These are phyloP conservation scores for Monilinia vaccinii-corymbosi DNA, from an alignment of 2,329 filamentous ascomycete genomes.

Conservation along the genomic window DNA sequence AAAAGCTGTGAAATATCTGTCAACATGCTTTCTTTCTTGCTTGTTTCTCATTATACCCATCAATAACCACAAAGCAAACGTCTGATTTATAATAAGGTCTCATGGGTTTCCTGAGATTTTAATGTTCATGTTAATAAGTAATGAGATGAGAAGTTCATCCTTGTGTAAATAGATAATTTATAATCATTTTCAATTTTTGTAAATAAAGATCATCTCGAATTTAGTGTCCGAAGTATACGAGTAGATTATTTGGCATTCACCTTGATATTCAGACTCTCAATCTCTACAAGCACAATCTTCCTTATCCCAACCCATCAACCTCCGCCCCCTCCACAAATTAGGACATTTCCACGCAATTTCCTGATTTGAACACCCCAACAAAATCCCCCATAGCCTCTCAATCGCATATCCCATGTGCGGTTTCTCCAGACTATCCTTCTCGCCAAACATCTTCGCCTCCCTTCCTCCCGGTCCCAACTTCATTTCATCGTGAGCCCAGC, in stretches of 20 bases:
- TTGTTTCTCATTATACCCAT: neutral
- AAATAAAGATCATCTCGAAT: neutral
- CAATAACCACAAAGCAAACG: neutral
- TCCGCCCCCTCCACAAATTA: conserved; percentile 17
- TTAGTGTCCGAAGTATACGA: neutral
- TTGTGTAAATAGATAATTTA: neutral
- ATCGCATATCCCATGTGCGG: conserved; percentile 31
- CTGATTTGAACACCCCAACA: conserved; percentile 29
- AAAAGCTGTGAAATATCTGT: neutral
- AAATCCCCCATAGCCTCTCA: conserved; percentile 32
- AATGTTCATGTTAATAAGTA: too few species aligned
- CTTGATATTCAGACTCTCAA: neutral
- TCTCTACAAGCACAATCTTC: conserved; percentile 19
- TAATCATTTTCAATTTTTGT: rapidly evolving
- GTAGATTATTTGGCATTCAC: too few species aligned
- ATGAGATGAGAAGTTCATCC: too few species aligned
- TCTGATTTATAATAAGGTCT: neutral
- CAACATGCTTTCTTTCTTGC: neutral
- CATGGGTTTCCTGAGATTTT: too few species aligned
- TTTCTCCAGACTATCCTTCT: conserved; percentile 22
- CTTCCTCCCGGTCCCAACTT: conserved; percentile 14
- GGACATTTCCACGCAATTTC: conserved; percentile 27
- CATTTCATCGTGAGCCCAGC: conserved; percentile 25
- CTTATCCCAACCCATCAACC: conserved; percentile 15
- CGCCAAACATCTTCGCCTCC: conserved; percentile 19